Evolutionary conservation across 169 alveolate genomes (phyloP).

Genomic region (Eimeria nieschulzi): DNA sequence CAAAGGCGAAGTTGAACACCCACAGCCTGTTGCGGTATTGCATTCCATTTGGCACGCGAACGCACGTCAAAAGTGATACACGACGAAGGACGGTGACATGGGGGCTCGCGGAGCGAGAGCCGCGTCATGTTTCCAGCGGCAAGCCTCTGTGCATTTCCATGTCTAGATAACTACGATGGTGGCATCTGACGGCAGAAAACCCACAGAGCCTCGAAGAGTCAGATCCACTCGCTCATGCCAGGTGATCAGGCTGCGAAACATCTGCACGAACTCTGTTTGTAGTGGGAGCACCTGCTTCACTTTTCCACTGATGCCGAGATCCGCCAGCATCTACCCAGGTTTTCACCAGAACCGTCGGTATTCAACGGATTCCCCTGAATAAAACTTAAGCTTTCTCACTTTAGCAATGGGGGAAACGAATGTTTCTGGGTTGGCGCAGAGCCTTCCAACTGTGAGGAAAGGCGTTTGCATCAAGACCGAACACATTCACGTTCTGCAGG

Average conservation of each 20-base stretch:
- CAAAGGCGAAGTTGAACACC: neutral
- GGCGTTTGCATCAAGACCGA: neutral
- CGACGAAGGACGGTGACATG: conserved; percentile 17
- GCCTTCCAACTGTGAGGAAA: neutral
- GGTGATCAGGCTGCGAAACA: conserved; percentile 25
- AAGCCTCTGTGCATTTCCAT: neutral
- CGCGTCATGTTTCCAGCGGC: conserved; percentile 27
- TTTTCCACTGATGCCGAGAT: neutral
- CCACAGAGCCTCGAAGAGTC: conserved; percentile 25
- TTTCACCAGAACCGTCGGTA: neutral
- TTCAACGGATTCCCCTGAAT: too few relatives aligned
- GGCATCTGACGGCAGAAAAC: neutral
- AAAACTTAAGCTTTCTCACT: neutral
- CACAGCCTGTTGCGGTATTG: conserved; percentile 59
- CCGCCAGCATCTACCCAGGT: conserved; percentile 16
- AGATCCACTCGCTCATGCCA: conserved; percentile 20
- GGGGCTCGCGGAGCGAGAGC: conserved; percentile 53
- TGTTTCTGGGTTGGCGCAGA: neutral
- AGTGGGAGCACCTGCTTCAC: conserved; percentile 32
- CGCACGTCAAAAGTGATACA: conserved; percentile 35
- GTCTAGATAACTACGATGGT: too few relatives aligned
- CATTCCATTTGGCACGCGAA: conserved; percentile 40
- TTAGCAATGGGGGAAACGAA: neutral
- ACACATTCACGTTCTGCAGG: neutral
- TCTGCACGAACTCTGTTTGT: conserved; percentile 37